A percentile compares a stretch with the other conserved stretches of the same genome.
Conservation (phyloP, 176 grass and related monocot genomes). For the Cenchrus purpureus region DNA sequence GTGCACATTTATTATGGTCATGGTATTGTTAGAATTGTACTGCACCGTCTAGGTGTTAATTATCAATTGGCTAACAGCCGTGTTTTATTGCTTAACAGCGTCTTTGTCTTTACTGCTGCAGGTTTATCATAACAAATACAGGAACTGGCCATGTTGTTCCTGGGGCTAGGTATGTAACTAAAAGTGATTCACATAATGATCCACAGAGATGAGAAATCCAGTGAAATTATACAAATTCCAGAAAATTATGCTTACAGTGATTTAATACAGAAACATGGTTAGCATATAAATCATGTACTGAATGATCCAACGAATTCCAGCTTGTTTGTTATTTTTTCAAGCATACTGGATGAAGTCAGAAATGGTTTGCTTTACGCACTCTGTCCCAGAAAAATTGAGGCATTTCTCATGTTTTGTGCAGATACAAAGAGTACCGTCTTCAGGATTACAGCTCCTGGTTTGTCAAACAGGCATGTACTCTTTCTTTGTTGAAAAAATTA, state of each 20-base stretch:
- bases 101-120: slow-evolving; percentile 47
- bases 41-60: not conserved
- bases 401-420: slow-evolving; percentile 45
- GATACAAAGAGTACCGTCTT: slow-evolving; percentile 93
- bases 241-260: not conserved
- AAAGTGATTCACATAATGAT: not conserved
- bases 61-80: slow-evolving; percentile 8
- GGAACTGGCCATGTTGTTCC: slow-evolving; percentile 78
- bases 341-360: not conserved
- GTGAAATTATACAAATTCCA: not conserved
- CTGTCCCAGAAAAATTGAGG: not conserved
- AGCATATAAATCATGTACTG: not conserved
- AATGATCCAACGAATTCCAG: not conserved
- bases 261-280: not conserved
- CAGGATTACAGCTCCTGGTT: slow-evolving; percentile 99
- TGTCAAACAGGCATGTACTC: slow-evolving; percentile 74
- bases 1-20: slow-evolving; percentile 29
- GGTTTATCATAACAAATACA: slow-evolving; percentile 96
- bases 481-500: slow-evolving; percentile 4
- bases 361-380: not conserved
- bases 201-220: not conserved
- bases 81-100: not conserved
- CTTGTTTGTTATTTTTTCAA: not conserved
- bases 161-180: slow-evolving; percentile 66
- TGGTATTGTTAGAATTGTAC: slow-evolving; percentile 18